Evolutionary conservation across 1,284 basidiomycete genomes (phyloP).

Genomic region (Sphaerobolus stellatus): DNA sequence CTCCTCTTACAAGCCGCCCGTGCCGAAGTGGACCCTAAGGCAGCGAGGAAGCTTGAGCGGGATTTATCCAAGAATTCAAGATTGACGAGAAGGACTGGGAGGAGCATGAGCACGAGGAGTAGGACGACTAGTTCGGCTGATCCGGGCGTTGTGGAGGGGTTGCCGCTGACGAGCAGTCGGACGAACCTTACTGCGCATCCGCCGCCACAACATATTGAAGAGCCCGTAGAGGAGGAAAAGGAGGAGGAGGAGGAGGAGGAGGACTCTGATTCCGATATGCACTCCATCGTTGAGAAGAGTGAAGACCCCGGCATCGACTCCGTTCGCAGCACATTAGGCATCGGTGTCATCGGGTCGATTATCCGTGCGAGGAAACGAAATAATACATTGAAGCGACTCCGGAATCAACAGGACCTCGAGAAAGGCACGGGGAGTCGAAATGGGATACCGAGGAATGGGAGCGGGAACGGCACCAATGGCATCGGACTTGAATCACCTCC

Average conservation of each 20-base stretch:
- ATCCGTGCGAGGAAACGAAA: slow-evolving; percentile 39
- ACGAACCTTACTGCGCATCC: background rate
- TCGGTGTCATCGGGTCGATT: slow-evolving; percentile 48
- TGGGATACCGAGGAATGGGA: too few relatives aligned
- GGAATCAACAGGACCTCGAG: background rate
- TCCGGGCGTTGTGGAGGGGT: background rate
- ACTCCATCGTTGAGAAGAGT: slow-evolving; percentile 32
- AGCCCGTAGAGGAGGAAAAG: slow-evolving; percentile 24
- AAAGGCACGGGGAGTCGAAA: too few relatives aligned
- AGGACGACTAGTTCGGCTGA: background rate
- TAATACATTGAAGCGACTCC: slow-evolving; percentile 9
- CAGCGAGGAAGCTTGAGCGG: slow-evolving; percentile 9
- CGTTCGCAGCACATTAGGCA: slow-evolving; percentile 46
- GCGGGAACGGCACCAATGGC: too few relatives aligned
- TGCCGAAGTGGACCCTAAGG: slow-evolving; percentile 17
- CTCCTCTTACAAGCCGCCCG: slow-evolving; percentile 43
- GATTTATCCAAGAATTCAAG: background rate
- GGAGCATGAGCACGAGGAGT: slow-evolving; percentile 3
- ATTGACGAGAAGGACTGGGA: background rate
- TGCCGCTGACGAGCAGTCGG: background rate
- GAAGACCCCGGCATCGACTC: slow-evolving; percentile 48
- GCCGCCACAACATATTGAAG: slow-evolving; percentile 33
- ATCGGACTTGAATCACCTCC: too few relatives aligned
- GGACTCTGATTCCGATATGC: too few relatives aligned
- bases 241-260: slow-evolving; percentile 15